Evolutionary conservation across 371 early-diverging fungal genomes (phyloP), one percentile per base, ranked within the genome.

Genomic region (Mortierella sp.): DNA sequence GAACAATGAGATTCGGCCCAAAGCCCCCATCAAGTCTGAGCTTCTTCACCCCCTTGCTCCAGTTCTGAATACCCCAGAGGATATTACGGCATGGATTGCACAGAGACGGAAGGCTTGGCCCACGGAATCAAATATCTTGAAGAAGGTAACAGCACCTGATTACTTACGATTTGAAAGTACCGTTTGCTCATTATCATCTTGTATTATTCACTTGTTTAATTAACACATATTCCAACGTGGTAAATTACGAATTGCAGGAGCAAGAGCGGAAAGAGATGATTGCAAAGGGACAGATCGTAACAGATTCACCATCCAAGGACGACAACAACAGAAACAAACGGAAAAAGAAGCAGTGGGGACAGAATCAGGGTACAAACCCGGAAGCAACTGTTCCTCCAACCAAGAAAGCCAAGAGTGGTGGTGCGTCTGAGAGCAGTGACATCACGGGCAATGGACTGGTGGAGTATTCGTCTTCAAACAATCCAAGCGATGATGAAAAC

Each of bases 81-180:
- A 73, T 2, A 73, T 73, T 55, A 60, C 52, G 14, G 63, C 54
- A 28, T 73, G 75, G 75, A 73, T 73, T 30, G 75, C 75, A n/a
- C 58, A 73, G 30, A 67, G 75, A 9, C 49, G 75, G 34, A 67
- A 60, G n/a, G 57, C 61, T 8, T 73, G 75, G 75, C 75, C 75
- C 0, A 67, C 75, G 2, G 56, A 63, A 37, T 57, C 67, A 5
- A 73, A 73, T 26, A 67, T 73, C 27, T 51, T 48, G 32, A 67
- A 67, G 24, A 73, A 64, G 66, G 72, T 72, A 60, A 14, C 6
- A 3, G 2, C 1, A 0, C 6, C 28, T 11, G 34, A 17, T 27
- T 15, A 39, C 34, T 21, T 58, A 15, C 17, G 12, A 17, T 50
- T 14, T 6, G 15, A 11, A n/a, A 30, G 15, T 3, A n/a, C 17